Percentiles rank a stretch among this genome's conserved stretches.
Evolutionary conservation across 2,329 filamentous ascomycete genomes (phyloP).

Genomic region (Calonectria henricotiae): DNA sequence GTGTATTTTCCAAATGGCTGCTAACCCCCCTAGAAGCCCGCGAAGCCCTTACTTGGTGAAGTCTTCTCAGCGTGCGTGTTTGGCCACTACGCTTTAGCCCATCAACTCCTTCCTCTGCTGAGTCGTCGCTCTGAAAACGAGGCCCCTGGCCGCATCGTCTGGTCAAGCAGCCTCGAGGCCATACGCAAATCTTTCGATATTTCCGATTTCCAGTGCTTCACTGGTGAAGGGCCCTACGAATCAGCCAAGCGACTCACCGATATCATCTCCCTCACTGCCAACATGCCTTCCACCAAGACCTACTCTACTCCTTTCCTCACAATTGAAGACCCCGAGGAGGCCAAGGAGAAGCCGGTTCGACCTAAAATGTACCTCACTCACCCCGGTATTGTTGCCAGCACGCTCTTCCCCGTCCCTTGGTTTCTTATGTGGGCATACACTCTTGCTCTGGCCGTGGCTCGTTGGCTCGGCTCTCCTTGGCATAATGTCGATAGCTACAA

Average conservation of each 20-base stretch:
- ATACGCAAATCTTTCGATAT: conserved; percentile 68
- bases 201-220: conserved; percentile 84
- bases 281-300: conserved; percentile 75
- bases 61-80: conserved; percentile 96
- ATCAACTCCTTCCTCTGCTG: conserved; percentile 85
- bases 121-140: conserved; percentile 62
- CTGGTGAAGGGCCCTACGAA: conserved; percentile 81
- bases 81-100: conserved; percentile 92
- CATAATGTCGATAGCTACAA: conserved; percentile 84
- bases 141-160: conserved; percentile 80
- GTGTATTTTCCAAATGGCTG: not conserved
- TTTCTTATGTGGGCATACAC: conserved; percentile 81
- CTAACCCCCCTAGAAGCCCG: conserved; percentile 61
- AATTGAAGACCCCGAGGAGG: conserved; percentile 45
- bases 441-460: conserved; percentile 78
- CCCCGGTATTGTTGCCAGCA: conserved; percentile 88
- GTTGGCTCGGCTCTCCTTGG: conserved; percentile 90
- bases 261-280: conserved; percentile 81
- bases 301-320: conserved; percentile 73
- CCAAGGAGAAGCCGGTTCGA: conserved; percentile 47
- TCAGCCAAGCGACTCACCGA: conserved; percentile 91
- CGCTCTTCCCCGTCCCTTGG: conserved; percentile 82
- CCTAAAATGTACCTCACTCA: conserved; percentile 86
- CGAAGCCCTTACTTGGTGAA: conserved; percentile 77
- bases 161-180: conserved; percentile 89